Base-by-base conservation (phyloP, 352 stramenopile genomes). In the Phytophthora constricta region DNA sequence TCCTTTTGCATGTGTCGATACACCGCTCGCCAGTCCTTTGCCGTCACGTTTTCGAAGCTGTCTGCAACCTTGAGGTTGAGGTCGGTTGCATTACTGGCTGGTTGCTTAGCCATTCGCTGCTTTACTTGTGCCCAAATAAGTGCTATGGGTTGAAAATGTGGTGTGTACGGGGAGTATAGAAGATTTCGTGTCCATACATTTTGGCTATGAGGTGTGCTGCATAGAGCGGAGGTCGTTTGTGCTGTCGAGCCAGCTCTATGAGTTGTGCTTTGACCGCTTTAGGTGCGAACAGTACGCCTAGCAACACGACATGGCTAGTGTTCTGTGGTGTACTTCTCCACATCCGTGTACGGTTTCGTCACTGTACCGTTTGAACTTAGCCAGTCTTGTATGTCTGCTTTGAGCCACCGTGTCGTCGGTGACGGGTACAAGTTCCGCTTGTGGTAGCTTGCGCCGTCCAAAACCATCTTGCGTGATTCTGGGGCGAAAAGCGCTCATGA, bases 401-500 rank as follows among this genome's bases (percentile, higher is more conserved):
- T 56, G 1, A 43, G 49, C 31, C 20, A 39, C 28, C 28, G n/a
- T 28, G 7, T 22, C 0, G 3, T 28, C 3, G 49, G 28, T 27
- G 28, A n/a, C 20, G 49, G 49, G 20, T 56, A n/a, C 20, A 19
- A 5, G 27, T 31, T 25, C 16, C 49, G 49, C n/a, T 31, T 56
- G n/a, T 45, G 31, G n/a, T 56, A 56, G 31, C 27, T 45, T 27
- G 49, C 49, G 27, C 55, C 55, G 23, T 62, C 55, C 42, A 62
- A 54, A 27, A 52, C 19, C 34, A 62, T 62, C 34, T 54, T 62
- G 22, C 42, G 54, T 11, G n/a, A 5, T 45, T 17, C 31, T 25
- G 11, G 0, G n/a, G 17, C 13, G 39, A 19, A 37, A 31, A 28
- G 11, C 37, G 39, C 8, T 47, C 39, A 19, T 47, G 13, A 10